Base-by-base conservation (phyloP, 176 grass and related monocot genomes). In the Olyra latifolia region DNA sequence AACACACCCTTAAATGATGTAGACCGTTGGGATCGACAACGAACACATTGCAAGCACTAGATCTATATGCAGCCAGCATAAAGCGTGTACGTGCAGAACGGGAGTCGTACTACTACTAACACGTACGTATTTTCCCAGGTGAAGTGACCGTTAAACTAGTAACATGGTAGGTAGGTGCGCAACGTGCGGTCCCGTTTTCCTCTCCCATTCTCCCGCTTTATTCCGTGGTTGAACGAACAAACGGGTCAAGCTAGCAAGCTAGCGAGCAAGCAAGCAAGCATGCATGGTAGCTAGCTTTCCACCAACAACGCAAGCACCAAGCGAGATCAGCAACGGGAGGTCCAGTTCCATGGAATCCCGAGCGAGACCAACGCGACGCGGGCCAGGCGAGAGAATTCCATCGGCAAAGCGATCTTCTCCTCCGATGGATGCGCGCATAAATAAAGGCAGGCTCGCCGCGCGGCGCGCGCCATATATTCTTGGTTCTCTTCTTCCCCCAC, bases 401-500 rank as follows among this genome's bases (percentile, higher is more conserved):
- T 10, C 68, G 68, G 68, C 44, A 46, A 20, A 71, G 69, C 16
- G 22, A 16, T 56, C 42, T 75, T n/a, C n/a, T n/a, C n/a, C n/a
- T n/a, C n/a, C n/a, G n/a, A n/a, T n/a, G n/a, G n/a, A n/a, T n/a
- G n/a, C n/a, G n/a, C n/a, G n/a, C n/a, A n/a, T n/a, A n/a, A 73
- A 44, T 9, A 44, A 44, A 44, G 42, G 42, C 8, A 76, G 74
- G 2, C 40, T 42, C 40, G 39, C n/a, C 5, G 6, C 14, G 8
- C 35, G 73, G 73, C 56, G 74, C 9, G 54, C 54, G 56, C 53
- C 74, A 62, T 76, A 76, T 76, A 76, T 76, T 76, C 74, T 25
- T 8, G 4, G 5, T 1, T 20, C 64, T 20, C 20, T n/a, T 2
- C 53, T 2, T 16, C n/a, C 14, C 8, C 15, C n/a, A 19, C 16